Base-by-base conservation (phyloP, 345 rosid species). In the Corymbia maculata region DNA sequence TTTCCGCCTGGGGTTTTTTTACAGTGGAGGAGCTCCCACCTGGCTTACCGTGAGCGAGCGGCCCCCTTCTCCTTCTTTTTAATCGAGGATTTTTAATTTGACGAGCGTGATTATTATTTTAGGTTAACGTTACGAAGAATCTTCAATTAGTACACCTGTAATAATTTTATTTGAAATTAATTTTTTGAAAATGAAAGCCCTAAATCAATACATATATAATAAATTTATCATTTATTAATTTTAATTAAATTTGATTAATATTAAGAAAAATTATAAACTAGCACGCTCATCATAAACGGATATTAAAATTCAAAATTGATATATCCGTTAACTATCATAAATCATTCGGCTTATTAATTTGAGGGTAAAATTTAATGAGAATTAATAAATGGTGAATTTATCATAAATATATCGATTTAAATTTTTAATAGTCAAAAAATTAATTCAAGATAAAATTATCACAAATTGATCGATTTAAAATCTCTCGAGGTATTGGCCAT, bases 381-480 rank as follows among this genome's bases (percentile, higher is more conserved):
- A 52, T 17, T 16, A 52, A 17, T 0, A 0, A 0, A 52, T 16
- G 4, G 16, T 52, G 7, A 1, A 52, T 17, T 52, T 55, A 6
- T 55, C 0, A 9, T 21, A 55, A 22, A 0, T 22, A 0, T 22
- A 55, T 55, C 0, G 0, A 0, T 55, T 55, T 55, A 0, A 0
- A 55, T 55, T 55, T 22, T 0, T 59, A 36, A 4, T 36, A 36
- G 4, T 36, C 42, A 36, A 0, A 52, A 52, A 52, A 52, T 17
- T 16, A 52, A 17, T 0, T 0, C 0, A 52, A 52, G 4, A 52
- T 52, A 17, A 1, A 52, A 6, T 52, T 55, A 6, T 55, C 0
- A 9, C 24, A 55, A 22, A 0, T 22, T 0, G 8, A 55, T 21
- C 0, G 0, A 0, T 55, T 55, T 55, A 0, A 0, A 0, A 55